Evolutionary conservation across 345 rosid species (phyloP).

Genomic region (Aquilaria malaccensis): DNA sequence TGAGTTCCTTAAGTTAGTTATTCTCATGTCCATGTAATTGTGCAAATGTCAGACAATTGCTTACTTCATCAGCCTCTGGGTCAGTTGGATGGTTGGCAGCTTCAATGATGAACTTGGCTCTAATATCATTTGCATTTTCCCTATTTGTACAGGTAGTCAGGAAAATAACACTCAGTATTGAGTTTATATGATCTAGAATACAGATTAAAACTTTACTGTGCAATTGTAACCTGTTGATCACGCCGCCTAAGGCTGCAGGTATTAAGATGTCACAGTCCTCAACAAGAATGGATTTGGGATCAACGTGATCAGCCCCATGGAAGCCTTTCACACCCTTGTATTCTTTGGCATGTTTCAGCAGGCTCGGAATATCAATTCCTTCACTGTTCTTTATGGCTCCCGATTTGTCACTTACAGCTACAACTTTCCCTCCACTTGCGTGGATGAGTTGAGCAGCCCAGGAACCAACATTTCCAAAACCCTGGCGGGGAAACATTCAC

Average conservation of each 20-base stretch:
- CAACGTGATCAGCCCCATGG: constrained; percentile 50
- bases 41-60: constrained; percentile 7
- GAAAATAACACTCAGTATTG: background rate
- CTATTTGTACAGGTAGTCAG: constrained; percentile 25
- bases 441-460: constrained; percentile 88
- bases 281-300: constrained; percentile 51
- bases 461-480: constrained; percentile 96
- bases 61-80: constrained; percentile 94
- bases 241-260: constrained; percentile 95
- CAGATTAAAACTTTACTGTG: background rate
- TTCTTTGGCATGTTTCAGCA: constrained; percentile 57
- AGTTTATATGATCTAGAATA: background rate
- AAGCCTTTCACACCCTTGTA: constrained; percentile 73
- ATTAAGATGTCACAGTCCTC: constrained; percentile 87
- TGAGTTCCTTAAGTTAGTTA: background rate
- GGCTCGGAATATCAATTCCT: constrained; percentile 55
- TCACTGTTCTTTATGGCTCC: constrained; percentile 86
- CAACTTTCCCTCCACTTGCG: constrained; percentile 73
- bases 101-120: constrained; percentile 84
- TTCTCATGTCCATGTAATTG: constrained; percentile 1
- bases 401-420: constrained; percentile 74
- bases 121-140: constrained; percentile 80
- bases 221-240: constrained; percentile 61
- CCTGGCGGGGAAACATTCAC: constrained; percentile 30
- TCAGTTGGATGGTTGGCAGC: constrained; percentile 98